A percentile compares a stretch with the other conserved stretches of the same genome.
Evolutionary conservation across 169 alveolate genomes (phyloP).

Genomic region (Plasmodium vivax): DNA sequence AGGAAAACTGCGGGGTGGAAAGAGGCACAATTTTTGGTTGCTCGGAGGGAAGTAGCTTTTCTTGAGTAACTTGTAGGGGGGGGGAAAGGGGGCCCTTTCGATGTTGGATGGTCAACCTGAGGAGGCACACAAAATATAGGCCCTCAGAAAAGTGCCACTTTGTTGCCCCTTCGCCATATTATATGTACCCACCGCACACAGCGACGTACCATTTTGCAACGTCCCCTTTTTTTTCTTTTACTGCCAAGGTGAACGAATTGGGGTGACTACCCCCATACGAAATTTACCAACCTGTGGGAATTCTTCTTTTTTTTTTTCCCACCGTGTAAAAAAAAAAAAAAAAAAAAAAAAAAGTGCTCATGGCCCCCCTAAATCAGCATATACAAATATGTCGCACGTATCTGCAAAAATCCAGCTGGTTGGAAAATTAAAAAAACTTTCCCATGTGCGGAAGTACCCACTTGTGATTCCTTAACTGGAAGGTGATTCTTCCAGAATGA

Average conservation of each 20-base stretch:
- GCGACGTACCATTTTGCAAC: background rate
- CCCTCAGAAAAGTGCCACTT: background rate
- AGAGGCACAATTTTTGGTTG: background rate
- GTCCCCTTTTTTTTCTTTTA: background rate
- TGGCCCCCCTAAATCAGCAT: background rate
- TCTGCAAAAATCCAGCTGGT: background rate
- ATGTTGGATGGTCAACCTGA: background rate
- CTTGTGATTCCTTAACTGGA: background rate
- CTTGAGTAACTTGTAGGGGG: background rate
- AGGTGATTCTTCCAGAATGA: background rate
- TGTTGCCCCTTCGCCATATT: background rate
- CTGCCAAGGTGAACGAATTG: background rate
- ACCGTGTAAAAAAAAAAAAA: background rate
- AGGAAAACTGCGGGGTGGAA: background rate
- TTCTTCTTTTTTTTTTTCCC: background rate
- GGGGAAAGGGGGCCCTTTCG: background rate
- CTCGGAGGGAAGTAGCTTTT: background rate
- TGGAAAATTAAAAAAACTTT: background rate
- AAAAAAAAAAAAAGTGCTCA: background rate
- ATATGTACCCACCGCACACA: background rate
- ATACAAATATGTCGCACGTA: background rate
- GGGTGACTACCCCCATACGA: background rate
- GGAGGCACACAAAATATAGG: background rate
- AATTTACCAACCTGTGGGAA: background rate
- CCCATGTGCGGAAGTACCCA: background rate